phyloP scores from a whole-genome alignment of 2,329 filamentous ascomycete species.

The Fusarium torreyae region DNA sequence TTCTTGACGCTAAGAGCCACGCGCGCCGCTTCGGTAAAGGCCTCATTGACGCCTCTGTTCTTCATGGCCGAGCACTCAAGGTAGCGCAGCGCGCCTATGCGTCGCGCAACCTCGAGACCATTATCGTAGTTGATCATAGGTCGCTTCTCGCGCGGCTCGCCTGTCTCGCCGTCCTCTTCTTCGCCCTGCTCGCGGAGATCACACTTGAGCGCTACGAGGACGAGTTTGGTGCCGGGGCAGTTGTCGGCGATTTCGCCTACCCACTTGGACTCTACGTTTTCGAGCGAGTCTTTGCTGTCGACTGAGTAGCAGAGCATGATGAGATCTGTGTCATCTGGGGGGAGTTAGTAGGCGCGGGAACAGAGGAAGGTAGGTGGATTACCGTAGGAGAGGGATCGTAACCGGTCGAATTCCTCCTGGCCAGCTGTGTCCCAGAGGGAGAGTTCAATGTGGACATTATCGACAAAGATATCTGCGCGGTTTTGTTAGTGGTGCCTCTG shows the following conservation, averaged over 20 bases:
- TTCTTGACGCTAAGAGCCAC: constrained; percentile 85
- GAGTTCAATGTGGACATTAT: constrained; percentile 95
- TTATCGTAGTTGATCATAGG: constrained; percentile 91
- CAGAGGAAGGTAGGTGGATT: constrained; percentile 20
- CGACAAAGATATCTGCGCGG: constrained; percentile 93
- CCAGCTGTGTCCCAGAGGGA: constrained; percentile 99
- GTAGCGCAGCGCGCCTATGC: constrained; percentile 93
- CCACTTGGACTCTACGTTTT: constrained; percentile 99
- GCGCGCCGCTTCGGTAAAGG: constrained; percentile 96
- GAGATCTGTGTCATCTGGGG: constrained; percentile 85
- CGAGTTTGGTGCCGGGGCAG: constrained; percentile 94
- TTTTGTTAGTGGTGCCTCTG: constrained; percentile 15
- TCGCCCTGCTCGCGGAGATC: constrained; percentile 87
- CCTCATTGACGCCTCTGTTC: constrained; percentile 98
- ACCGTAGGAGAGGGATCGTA: constrained; percentile 96
- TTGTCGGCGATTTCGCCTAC: constrained; percentile 98
- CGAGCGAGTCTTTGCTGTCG: constrained; percentile 94
- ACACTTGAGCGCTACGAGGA: constrained; percentile 96
- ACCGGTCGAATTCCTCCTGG: constrained; percentile 97
- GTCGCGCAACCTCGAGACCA: constrained; percentile 89
- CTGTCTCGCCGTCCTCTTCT: constrained; percentile 73
- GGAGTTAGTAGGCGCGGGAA: constrained; percentile 11
- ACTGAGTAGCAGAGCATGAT: constrained; percentile 99
- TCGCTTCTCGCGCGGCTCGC: constrained; percentile 70
- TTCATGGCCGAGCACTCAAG: constrained; percentile 99